These are phyloP conservation scores for Graphilbum fragrans DNA, from an alignment of 2,329 filamentous ascomycete species.

Conservation along the genomic window DNA sequence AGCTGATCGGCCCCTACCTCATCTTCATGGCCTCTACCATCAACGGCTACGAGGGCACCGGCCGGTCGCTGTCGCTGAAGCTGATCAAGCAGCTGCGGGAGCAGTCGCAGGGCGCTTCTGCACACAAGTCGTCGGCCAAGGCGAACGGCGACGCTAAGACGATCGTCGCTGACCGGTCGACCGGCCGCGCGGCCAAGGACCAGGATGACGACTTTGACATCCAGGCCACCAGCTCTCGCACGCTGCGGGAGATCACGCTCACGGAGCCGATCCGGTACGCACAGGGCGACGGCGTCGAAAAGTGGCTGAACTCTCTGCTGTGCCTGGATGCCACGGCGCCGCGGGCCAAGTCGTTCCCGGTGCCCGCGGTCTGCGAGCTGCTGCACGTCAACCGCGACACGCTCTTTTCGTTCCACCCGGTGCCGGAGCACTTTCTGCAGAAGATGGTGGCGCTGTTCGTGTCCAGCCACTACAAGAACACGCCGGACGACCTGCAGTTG, in stretches of 20 bases:
- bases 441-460: slow-evolving; percentile 98
- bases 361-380: slow-evolving; percentile 83
- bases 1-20: slow-evolving; percentile 91
- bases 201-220: slow-evolving; percentile 50
- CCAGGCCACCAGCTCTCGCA: slow-evolving; percentile 29
- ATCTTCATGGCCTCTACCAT: slow-evolving; percentile 99
- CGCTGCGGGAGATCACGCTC: slow-evolving; percentile 82
- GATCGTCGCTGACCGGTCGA: slow-evolving; percentile 63
- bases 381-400: slow-evolving; percentile 94
- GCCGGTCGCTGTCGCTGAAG: slow-evolving; percentile 86
- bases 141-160: slow-evolving; percentile 35
- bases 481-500: slow-evolving; percentile 92
- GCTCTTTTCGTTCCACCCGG: slow-evolving; percentile 93
- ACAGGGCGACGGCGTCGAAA: slow-evolving; percentile 81
- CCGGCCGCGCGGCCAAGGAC: slow-evolving; percentile 58
- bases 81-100: slow-evolving; percentile 94
- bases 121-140: slow-evolving; percentile 15
- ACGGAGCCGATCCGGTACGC: slow-evolving; percentile 92
- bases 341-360: slow-evolving; percentile 61
- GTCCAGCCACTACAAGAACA: slow-evolving; percentile 95
- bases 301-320: slow-evolving; percentile 88
- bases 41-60: slow-evolving; percentile 96
- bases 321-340: slow-evolving; percentile 86
- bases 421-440: slow-evolving; percentile 93
- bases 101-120: slow-evolving; percentile 57